Evolutionary conservation across 768 basidiomycete species (phyloP).

Genomic region (Lentinula aciculospora): DNA sequence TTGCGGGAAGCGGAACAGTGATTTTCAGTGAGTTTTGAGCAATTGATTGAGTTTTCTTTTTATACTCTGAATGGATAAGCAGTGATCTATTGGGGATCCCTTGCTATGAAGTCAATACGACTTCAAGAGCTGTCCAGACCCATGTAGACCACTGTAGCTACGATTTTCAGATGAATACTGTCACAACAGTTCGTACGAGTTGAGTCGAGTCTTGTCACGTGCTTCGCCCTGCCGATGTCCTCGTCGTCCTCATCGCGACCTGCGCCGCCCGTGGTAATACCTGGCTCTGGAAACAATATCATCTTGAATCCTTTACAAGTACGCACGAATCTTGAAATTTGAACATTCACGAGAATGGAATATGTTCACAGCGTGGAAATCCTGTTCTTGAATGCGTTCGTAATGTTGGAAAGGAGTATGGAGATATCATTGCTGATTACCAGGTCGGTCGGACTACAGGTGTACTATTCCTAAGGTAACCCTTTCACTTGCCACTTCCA

Average conservation of each 20-base stretch:
- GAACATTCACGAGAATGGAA: not conserved
- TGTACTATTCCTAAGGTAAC: constrained; percentile 89
- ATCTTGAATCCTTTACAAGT: constrained; percentile 61
- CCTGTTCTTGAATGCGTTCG: constrained; percentile 82
- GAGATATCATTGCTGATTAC: constrained; percentile 90
- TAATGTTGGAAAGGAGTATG: constrained; percentile 90
- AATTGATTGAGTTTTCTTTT: too few species aligned
- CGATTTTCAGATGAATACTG: too few species aligned
- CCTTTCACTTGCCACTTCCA: constrained; percentile 4
- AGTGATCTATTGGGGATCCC: too few species aligned
- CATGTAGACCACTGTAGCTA: too few species aligned
- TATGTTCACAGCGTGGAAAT: constrained; percentile 63
- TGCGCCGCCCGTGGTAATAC: constrained; percentile 55
- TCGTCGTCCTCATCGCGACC: not conserved
- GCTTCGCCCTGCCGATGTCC: not conserved
- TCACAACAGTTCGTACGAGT: too few species aligned
- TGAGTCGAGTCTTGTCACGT: too few species aligned
- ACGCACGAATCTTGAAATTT: not conserved
- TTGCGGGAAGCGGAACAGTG: too few species aligned
- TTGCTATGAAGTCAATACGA: too few species aligned
- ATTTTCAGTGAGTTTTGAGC: too few species aligned
- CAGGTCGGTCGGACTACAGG: constrained; percentile 94
- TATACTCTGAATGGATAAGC: too few species aligned
- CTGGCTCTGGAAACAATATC: constrained; percentile 59
- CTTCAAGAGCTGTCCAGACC: too few species aligned